A percentile compares a stretch with the other conserved stretches of the same genome.
Evolutionary conservation across 1,284 basidiomycete species (phyloP).

Genomic region (Pisolithus thermaeus): DNA sequence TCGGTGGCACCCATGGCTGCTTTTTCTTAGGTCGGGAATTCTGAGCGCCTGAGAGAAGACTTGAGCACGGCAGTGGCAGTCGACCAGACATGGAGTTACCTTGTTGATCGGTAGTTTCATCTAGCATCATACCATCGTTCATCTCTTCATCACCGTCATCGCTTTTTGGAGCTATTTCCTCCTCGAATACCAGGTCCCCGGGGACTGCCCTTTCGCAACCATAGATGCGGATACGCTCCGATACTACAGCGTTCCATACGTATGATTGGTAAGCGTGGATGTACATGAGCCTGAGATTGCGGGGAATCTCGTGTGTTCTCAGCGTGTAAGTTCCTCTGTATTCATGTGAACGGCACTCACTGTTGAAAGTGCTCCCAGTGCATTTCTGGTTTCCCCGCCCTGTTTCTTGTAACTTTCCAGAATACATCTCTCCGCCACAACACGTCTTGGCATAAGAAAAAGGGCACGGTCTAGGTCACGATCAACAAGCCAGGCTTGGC

Average conservation of each 20-base stretch:
- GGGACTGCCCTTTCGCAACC: constrained; percentile 73
- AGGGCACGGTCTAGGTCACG: constrained; percentile 74
- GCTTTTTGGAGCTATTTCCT: constrained; percentile 19
- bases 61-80: constrained; percentile 4
- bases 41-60: constrained; percentile 17
- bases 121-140: constrained; percentile 37
- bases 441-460: constrained; percentile 78
- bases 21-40: constrained; percentile 31
- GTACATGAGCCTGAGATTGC: constrained; percentile 94
- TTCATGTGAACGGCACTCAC: constrained; percentile 41
- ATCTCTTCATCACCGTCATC: constrained; percentile 29
- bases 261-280: constrained; percentile 99
- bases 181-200: constrained; percentile 84
- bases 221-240: constrained; percentile 79
- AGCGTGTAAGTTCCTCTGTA: neutral
- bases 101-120: constrained; percentile 36
- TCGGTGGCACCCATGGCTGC: constrained; percentile 51
- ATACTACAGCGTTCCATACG: constrained; percentile 95
- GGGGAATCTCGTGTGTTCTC: constrained; percentile 67
- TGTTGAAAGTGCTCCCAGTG: constrained; percentile 79
- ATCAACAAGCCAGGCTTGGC: constrained; percentile 81
- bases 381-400: constrained; percentile 71
- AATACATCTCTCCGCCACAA: constrained; percentile 89
- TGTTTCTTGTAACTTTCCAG: constrained; percentile 87
- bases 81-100: constrained; percentile 29